Evolutionary conservation across 2,329 filamentous ascomycete species (phyloP).

Genomic region (Tolypocladium ophioglossoides): DNA sequence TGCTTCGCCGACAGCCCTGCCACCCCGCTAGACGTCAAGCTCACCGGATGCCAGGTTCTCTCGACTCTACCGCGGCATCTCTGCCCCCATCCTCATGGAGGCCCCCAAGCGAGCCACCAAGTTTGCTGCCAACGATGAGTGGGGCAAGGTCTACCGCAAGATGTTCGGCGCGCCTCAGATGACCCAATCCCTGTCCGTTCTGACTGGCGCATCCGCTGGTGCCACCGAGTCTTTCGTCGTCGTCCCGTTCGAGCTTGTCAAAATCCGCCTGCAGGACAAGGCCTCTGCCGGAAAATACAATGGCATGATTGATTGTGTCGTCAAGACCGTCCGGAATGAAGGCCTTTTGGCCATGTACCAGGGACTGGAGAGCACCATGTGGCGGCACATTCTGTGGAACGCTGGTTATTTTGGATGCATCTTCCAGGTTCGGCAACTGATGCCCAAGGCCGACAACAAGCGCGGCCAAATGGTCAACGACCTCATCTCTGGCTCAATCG

Average conservation of each 20-base stretch:
- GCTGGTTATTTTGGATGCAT: conserved; percentile 97
- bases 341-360: conserved; percentile 88
- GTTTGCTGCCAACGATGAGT: conserved; percentile 97
- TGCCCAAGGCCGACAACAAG: conserved; percentile 77
- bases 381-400: conserved; percentile 88
- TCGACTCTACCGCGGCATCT: conserved; percentile 90
- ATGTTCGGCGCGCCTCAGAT: conserved; percentile 77
- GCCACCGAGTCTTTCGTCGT: conserved; percentile 95
- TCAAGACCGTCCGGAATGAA: conserved; percentile 75
- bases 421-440: conserved; percentile 81
- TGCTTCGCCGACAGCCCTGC: not conserved
- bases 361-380: conserved; percentile 90
- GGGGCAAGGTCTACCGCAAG: conserved; percentile 89
- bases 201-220: conserved; percentile 89
- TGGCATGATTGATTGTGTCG: conserved; percentile 69
- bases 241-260: conserved; percentile 95
- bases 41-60: conserved; percentile 51
- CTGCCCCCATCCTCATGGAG: conserved; percentile 95
- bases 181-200: conserved; percentile 81
- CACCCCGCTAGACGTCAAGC: conserved; percentile 2
- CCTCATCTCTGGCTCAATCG: conserved; percentile 73
- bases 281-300: conserved; percentile 82
- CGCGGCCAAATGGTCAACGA: conserved; percentile 75
- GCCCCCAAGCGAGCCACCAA: conserved; percentile 90
- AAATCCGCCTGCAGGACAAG: conserved; percentile 95